Conservation (phyloP, 164 flowering plant species). For the Magnolia kwangsiensis region DNA sequence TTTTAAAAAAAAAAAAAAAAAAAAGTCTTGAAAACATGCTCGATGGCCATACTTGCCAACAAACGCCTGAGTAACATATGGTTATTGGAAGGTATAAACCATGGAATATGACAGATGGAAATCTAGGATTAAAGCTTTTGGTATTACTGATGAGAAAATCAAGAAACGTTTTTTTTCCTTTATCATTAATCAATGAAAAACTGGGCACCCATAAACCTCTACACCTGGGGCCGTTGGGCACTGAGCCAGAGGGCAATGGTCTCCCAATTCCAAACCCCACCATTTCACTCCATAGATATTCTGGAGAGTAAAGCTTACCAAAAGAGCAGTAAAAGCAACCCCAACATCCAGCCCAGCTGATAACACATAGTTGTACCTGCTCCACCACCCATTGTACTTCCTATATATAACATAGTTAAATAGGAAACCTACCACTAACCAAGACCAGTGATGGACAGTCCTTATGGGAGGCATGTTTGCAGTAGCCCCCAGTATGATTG, state of each 20-base stretch:
- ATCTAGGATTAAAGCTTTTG: too few relatives aligned
- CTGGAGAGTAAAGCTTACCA: background rate
- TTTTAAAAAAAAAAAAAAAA: too few relatives aligned
- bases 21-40: too few relatives aligned
- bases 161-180: too few relatives aligned
- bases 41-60: too few relatives aligned
- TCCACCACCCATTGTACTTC: conserved; percentile 1
- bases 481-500: background rate
- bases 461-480: background rate
- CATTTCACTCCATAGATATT: background rate
- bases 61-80: too few relatives aligned
- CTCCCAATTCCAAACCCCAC: background rate
- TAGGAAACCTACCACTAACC: background rate
- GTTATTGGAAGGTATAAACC: too few relatives aligned
- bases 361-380: background rate
- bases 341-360: background rate
- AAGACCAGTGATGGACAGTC: background rate
- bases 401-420: background rate
- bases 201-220: background rate
- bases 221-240: conserved; percentile 2
- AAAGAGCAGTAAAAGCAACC: background rate
- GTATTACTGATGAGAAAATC: too few relatives aligned
- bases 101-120: too few relatives aligned
- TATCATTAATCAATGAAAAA: background rate
- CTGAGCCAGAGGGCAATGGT: background rate